phyloP scores from a whole-genome alignment of 352 stramenopile genomes.

The Thalassiosira exigua region DNA sequence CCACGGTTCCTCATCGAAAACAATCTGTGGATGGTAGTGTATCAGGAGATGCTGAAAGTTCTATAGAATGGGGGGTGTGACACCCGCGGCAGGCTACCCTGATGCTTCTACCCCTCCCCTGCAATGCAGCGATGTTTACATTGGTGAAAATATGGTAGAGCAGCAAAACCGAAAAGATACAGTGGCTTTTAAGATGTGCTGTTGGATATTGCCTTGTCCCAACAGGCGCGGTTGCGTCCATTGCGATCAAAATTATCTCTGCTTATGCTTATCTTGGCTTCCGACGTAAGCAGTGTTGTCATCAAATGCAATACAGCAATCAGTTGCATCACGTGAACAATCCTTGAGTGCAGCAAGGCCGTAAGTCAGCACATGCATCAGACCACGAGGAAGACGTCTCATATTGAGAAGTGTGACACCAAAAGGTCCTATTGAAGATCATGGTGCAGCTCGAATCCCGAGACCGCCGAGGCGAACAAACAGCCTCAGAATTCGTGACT shows the following conservation, averaged over 20 bases:
- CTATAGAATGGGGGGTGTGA: neutral
- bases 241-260: neutral
- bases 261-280: neutral
- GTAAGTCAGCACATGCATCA: too few relatives aligned
- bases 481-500: too few relatives aligned
- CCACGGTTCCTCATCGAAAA: conserved; percentile 8
- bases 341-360: neutral
- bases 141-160: too few relatives aligned
- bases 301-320: neutral
- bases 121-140: neutral
- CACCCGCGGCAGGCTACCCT: neutral
- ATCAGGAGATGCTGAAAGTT: conserved; percentile 9
- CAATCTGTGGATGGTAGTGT: conserved; percentile 20
- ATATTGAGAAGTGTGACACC: too few relatives aligned
- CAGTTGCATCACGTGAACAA: neutral
- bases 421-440: too few relatives aligned
- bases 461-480: too few relatives aligned
- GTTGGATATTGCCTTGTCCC: too few relatives aligned
- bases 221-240: neutral
- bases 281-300: neutral
- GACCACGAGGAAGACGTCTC: too few relatives aligned
- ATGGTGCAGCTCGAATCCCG: too few relatives aligned
- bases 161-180: too few relatives aligned
- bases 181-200: too few relatives aligned
- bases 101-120: neutral